Evolutionary conservation across 83 land plant genomes (phyloP).

Genomic region (Isoetes engelmannii): DNA sequence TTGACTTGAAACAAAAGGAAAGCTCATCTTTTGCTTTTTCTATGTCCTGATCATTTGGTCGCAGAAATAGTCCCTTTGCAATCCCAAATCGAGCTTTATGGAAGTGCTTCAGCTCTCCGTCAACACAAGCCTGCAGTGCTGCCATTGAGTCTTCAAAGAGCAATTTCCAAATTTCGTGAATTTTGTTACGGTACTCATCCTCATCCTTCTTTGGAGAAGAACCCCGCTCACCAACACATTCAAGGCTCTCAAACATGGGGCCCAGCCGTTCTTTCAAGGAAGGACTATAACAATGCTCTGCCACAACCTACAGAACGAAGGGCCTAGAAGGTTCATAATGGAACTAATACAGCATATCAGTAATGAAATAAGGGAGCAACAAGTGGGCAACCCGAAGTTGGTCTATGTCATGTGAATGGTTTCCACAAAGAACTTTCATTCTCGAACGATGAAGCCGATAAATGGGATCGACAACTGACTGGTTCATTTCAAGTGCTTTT

Average conservation of each 20-base stretch:
- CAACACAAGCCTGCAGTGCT: slow-evolving; percentile 72
- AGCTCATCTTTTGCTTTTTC: slow-evolving; percentile 91
- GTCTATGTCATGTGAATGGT: slow-evolving; percentile 39
- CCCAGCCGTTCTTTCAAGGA: slow-evolving; percentile 21
- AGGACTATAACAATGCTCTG: slow-evolving; percentile 21
- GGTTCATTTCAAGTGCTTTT: slow-evolving; percentile 69
- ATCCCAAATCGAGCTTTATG: slow-evolving; percentile 89
- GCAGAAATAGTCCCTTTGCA: slow-evolving; percentile 62
- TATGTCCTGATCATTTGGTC: slow-evolving; percentile 55
- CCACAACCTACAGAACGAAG: slow-evolving; percentile 26
- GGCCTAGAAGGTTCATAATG: not conserved
- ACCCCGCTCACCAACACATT: not conserved
- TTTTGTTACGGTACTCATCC: slow-evolving; percentile 10
- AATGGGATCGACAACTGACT: slow-evolving; percentile 87
- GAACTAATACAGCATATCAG: slow-evolving; percentile 1
- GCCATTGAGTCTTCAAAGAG: slow-evolving; percentile 78
- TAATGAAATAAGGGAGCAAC: not conserved
- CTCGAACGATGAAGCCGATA: slow-evolving; percentile 97
- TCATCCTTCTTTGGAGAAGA: slow-evolving; percentile 6
- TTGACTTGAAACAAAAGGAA: slow-evolving; percentile 92
- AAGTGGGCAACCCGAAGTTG: slow-evolving; percentile 45
- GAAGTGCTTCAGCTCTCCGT: slow-evolving; percentile 97
- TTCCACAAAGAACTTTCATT: slow-evolving; percentile 60
- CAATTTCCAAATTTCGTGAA: slow-evolving; percentile 51
- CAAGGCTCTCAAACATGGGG: not conserved